Evolutionary conservation across 179 eudicot species (phyloP), one percentile per base, ranked within the genome.

Genomic region (Pouteria campechiana): DNA sequence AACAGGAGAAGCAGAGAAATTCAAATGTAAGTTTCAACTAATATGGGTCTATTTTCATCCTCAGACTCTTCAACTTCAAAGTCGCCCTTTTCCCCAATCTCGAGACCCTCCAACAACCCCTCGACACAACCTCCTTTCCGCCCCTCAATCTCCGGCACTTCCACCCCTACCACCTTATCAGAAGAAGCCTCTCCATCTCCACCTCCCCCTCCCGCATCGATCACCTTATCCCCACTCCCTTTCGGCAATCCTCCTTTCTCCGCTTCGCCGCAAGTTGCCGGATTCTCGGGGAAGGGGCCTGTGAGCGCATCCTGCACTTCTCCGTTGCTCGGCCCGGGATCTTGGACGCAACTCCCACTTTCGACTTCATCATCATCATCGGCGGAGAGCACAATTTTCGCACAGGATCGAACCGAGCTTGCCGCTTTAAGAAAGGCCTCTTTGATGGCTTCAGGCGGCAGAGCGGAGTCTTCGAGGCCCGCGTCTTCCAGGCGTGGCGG

Each of bases 401-500:
- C 64, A 35, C 69, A 64, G n/a, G 83, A 81, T 19, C 72, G 49
- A 29, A 75, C 78, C 43, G 77, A 74, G 28, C 73, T 2, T 44
- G 93, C 96, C 5, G 93, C 93, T 29, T 71, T 83, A 32, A 74
- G 69, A 52, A 87, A 88, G 19, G 97, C 95, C 50, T 73, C 73
- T 3, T 65, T 64, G 68, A 84, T 84, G 14, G 81, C 71, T 17
- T 75, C 79, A 2, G 80, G 88, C 0, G 96, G 83, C 0, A 86
- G 68, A 0, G 93, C 89, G 46, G 89, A 78, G 68, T 82, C 85
- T 57, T 86, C 93, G 37, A 86, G 83, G 46, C 89, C 93, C 25
- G 96, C 93, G 39, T 86, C 89, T 54, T 82, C 97, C 29, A 73
- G 66, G 3, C 67, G 58, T 5, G 97, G 97, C 12, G 97, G 93